phyloP scores from a whole-genome alignment of 352 stramenopile species.

The Proteromonas lacertae region DNA sequence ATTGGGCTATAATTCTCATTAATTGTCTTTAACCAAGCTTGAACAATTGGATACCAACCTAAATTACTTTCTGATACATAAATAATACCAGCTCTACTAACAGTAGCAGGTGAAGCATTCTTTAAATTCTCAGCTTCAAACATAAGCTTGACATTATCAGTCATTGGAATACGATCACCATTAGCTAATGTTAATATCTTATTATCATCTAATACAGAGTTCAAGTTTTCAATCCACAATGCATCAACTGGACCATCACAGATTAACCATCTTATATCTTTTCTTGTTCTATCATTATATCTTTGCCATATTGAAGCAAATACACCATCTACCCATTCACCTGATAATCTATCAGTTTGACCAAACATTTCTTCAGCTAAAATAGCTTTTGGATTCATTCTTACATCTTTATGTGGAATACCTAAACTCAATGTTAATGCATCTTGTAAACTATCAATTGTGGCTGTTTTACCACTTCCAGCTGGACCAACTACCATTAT shows the following conservation, averaged over 20 bases:
- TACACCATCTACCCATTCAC: constrained; percentile 56
- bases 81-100: constrained; percentile 14
- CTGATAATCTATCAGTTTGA: constrained; percentile 57
- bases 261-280: constrained; percentile 31
- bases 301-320: constrained; percentile 34
- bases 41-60: constrained; percentile 14
- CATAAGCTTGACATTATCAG: constrained; percentile 14
- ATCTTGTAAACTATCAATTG: constrained; percentile 16
- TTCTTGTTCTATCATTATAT: constrained; percentile 31
- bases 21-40: constrained; percentile 11
- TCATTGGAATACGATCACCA: constrained; percentile 38
- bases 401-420: constrained; percentile 25
- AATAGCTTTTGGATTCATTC: constrained; percentile 32
- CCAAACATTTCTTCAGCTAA: constrained; percentile 68
- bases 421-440: constrained; percentile 20
- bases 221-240: constrained; percentile 14
- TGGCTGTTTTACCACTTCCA: constrained; percentile 28
- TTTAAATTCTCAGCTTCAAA: constrained; percentile 13
- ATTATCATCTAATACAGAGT: constrained; percentile 48
- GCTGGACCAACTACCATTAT: constrained; percentile 70
- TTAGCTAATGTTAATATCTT: constrained; percentile 48
- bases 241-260: constrained; percentile 15
- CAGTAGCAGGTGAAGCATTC: constrained; percentile 13
- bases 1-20: constrained; percentile 4
- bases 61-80: constrained; percentile 12